These are phyloP conservation scores for Wickerhamomyces canadensis DNA, from an alignment of 805 yeast species.

Conservation along the genomic window DNA sequence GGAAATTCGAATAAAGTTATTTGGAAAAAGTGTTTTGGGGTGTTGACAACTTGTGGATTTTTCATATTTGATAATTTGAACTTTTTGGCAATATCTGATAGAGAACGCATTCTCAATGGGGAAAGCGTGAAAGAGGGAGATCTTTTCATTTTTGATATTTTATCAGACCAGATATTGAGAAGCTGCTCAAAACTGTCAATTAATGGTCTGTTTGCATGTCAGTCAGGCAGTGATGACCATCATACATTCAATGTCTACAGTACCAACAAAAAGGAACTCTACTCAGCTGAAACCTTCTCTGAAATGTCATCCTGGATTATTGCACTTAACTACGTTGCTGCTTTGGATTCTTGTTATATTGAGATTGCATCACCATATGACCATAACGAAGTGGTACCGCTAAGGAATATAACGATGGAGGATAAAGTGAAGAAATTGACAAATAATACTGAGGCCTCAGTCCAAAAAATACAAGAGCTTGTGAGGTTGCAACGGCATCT, in stretches of 20 bases:
- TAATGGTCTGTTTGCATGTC: slow-evolving; percentile 36
- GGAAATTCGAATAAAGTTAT: slow-evolving; percentile 21
- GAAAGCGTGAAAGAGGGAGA: slow-evolving; percentile 18
- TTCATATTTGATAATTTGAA: slow-evolving; percentile 38
- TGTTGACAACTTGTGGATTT: slow-evolving; percentile 47
- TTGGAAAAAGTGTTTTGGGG: slow-evolving; percentile 42
- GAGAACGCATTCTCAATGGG: slow-evolving; percentile 22
- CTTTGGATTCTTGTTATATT: slow-evolving; percentile 35
- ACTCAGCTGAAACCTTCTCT: slow-evolving; percentile 35
- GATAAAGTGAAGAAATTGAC: slow-evolving; percentile 32
- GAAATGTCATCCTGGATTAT: slow-evolving; percentile 58
- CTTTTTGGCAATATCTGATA: slow-evolving; percentile 23
- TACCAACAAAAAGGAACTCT: slow-evolving; percentile 33
- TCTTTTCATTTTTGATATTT: slow-evolving; percentile 28
- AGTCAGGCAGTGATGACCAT: slow-evolving; percentile 12
- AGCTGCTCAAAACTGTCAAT: slow-evolving; percentile 31
- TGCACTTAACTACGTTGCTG: slow-evolving; percentile 46
- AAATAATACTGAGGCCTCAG: slow-evolving; percentile 30
- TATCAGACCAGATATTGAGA: slow-evolving; percentile 15
- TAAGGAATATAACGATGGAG: slow-evolving; percentile 21
- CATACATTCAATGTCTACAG: slow-evolving; percentile 35
- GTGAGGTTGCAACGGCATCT: slow-evolving; percentile 33
- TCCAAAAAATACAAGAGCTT: slow-evolving; percentile 31
- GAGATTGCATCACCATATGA: slow-evolving; percentile 9
- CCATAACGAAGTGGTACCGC: slow-evolving; percentile 21